Percentiles rank a stretch among this genome's conserved stretches.
Evolutionary conservation across 352 stramenopile genomes (phyloP).

Genomic region (Aphanomyces cochlioides): DNA sequence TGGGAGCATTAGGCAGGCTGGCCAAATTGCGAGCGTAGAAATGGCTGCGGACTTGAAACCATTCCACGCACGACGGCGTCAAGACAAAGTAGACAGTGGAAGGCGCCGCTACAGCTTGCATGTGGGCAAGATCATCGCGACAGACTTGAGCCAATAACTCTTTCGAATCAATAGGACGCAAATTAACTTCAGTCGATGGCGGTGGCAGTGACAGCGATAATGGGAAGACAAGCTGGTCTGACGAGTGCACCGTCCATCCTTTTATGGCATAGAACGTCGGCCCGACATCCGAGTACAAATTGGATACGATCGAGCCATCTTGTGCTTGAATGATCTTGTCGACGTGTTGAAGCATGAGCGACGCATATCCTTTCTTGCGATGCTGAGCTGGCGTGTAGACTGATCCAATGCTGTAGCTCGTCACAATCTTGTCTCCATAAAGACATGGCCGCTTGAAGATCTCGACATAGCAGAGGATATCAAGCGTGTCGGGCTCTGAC

Average conservation of each 20-base stretch:
- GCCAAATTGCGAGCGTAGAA: constrained; percentile 5
- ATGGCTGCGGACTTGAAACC: constrained; percentile 5
- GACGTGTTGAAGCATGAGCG: constrained; percentile 1
- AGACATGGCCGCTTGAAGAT: not conserved
- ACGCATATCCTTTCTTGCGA: constrained; percentile 23
- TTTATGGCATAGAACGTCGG: constrained; percentile 7
- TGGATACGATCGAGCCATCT: not conserved
- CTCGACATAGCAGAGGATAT: constrained; percentile 20
- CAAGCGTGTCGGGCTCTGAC: not conserved
- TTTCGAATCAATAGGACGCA: not conserved
- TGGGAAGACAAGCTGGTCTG: not conserved
- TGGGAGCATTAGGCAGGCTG: not conserved
- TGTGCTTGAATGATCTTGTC: not conserved
- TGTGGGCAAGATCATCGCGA: not conserved
- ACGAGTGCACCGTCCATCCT: constrained; percentile 1
- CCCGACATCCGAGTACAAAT: constrained; percentile 23
- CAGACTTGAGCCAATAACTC: not conserved
- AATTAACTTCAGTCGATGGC: not conserved
- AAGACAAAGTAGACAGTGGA: constrained; percentile 11
- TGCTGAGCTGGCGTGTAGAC: constrained; percentile 18
- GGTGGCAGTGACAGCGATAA: not conserved
- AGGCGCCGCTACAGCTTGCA: not conserved
- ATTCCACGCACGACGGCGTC: not conserved
- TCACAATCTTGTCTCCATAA: not conserved
- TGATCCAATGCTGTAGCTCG: constrained; percentile 9